Evolutionary conservation across 768 basidiomycete genomes (phyloP).

Genomic region (Pulveroboletus frians): DNA sequence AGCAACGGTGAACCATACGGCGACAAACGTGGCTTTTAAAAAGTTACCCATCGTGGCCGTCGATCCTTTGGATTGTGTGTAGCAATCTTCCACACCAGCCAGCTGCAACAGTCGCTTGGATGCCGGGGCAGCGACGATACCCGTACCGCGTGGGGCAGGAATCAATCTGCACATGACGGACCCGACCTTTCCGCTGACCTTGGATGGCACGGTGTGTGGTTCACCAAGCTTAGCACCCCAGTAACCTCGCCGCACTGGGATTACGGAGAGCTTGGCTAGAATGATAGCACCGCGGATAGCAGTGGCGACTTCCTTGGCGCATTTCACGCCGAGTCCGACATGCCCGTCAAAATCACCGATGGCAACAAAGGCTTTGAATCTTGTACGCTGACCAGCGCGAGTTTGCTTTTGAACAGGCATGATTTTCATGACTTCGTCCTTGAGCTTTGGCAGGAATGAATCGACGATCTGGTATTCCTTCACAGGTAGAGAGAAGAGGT

Average conservation of each 20-base stretch:
- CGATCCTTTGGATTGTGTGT: slow-evolving; percentile 97
- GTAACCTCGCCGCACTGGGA: slow-evolving; percentile 98
- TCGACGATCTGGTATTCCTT: slow-evolving; percentile 99
- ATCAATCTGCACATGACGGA: slow-evolving; percentile 99
- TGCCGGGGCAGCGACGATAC: slow-evolving; percentile 98
- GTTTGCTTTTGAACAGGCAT: slow-evolving; percentile 99
- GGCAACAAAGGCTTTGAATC: slow-evolving; percentile 99
- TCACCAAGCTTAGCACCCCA: slow-evolving; percentile 99
- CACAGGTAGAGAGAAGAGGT: slow-evolving; percentile 99
- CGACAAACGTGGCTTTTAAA: slow-evolving; percentile 94
- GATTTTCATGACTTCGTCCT: slow-evolving; percentile 99
- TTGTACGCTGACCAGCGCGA: slow-evolving; percentile 97
- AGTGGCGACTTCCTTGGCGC: slow-evolving; percentile 99
- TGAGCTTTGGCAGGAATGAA: slow-evolving; percentile 97
- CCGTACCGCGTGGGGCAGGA: slow-evolving; percentile 96
- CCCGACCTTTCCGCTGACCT: slow-evolving; percentile 97
- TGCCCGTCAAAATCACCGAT: slow-evolving; percentile 99
- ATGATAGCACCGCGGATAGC: slow-evolving; percentile 99
- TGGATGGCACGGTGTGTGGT: slow-evolving; percentile 98
- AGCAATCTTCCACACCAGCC: slow-evolving; percentile 95
- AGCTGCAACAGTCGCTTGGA: slow-evolving; percentile 95
- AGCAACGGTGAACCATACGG: slow-evolving; percentile 46
- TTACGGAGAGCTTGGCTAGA: slow-evolving; percentile 94
- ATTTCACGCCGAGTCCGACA: slow-evolving; percentile 99
- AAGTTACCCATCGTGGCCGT: slow-evolving; percentile 99